phyloP scores from a whole-genome alignment of 1,139 yeast species.

The Blastobotrys ciferrii region DNA sequence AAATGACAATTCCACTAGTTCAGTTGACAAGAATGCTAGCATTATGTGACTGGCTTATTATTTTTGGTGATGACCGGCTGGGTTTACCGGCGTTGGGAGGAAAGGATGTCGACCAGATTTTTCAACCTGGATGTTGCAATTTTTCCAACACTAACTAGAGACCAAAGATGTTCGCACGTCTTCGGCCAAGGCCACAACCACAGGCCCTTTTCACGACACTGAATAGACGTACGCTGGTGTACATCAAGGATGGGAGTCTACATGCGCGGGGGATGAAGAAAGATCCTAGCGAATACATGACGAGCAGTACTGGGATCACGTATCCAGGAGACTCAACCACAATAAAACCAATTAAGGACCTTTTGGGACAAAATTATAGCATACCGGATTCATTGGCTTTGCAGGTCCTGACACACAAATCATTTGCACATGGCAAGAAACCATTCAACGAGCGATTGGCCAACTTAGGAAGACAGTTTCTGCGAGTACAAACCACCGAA shows the following conservation, averaged over 20 bases:
- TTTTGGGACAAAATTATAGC: slow-evolving; percentile 50
- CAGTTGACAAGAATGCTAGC: too few species aligned
- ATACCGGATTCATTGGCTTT: slow-evolving; percentile 50
- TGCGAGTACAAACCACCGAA: slow-evolving; percentile 59
- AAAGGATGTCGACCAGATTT: not conserved
- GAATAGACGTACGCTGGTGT: slow-evolving; percentile 35
- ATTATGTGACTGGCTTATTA: too few species aligned
- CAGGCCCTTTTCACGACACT: not conserved
- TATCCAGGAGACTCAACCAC: slow-evolving; percentile 57
- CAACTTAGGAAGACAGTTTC: slow-evolving; percentile 71
- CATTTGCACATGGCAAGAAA: slow-evolving; percentile 85
- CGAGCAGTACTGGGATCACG: slow-evolving; percentile 53
- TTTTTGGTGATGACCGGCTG: too few species aligned
- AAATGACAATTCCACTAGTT: too few species aligned
- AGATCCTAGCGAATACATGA: slow-evolving; percentile 65
- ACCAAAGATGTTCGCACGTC: not conserved
- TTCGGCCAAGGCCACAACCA: not conserved
- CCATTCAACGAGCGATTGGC: slow-evolving; percentile 87
- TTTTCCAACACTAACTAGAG: not conserved
- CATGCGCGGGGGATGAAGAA: slow-evolving; percentile 73
- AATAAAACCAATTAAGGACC: slow-evolving; percentile 47
- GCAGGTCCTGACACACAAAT: slow-evolving; percentile 87
- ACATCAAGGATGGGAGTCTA: slow-evolving; percentile 51
- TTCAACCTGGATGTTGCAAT: not conserved
- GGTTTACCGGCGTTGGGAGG: not conserved